Conservation (phyloP, 176 grass and related monocot genomes). For the Chrysopogon serrulatus region DNA sequence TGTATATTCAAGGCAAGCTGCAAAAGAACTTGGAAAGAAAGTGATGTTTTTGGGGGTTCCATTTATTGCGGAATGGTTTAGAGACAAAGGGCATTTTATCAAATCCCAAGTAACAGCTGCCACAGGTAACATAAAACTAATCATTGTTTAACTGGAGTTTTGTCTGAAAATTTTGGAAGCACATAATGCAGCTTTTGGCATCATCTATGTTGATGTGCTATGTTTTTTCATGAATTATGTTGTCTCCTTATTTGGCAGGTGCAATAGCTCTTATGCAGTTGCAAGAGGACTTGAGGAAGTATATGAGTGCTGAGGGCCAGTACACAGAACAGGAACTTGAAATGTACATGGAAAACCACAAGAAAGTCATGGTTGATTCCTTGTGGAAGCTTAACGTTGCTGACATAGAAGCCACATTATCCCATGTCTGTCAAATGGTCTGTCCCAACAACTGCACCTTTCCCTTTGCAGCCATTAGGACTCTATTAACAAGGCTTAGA, state of each 20-base stretch:
- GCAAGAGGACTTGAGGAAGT: conserved; percentile 83
- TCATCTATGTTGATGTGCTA: conserved; percentile 1
- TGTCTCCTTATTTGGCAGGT: conserved; percentile 47
- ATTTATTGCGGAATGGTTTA: conserved; percentile 98
- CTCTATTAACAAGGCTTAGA: not conserved
- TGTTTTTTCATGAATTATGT: conserved; percentile 5
- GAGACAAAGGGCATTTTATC: conserved; percentile 98
- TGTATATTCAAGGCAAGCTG: conserved; percentile 91
- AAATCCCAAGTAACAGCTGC: conserved; percentile 98
- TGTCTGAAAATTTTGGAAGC: not conserved
- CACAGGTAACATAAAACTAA: conserved; percentile 46
- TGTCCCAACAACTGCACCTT: conserved; percentile 29
- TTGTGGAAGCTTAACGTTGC: conserved; percentile 99
- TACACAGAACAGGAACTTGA: conserved; percentile 82
- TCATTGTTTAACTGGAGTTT: not conserved
- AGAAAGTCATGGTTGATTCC: conserved; percentile 94
- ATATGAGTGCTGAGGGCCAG: conserved; percentile 70
- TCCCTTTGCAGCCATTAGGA: not conserved
- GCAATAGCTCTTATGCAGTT: conserved; percentile 98
- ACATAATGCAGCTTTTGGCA: not conserved
- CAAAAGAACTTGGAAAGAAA: conserved; percentile 96
- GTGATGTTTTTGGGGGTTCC: conserved; percentile 87
- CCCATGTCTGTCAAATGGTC: conserved; percentile 96
- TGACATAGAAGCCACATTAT: conserved; percentile 93
- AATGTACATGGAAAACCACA: conserved; percentile 78